Percentiles rank a stretch among this genome's conserved stretches.
These are phyloP conservation scores for Abrus precatorius DNA, from an alignment of 306 rosid species.

Conservation along the genomic window DNA sequence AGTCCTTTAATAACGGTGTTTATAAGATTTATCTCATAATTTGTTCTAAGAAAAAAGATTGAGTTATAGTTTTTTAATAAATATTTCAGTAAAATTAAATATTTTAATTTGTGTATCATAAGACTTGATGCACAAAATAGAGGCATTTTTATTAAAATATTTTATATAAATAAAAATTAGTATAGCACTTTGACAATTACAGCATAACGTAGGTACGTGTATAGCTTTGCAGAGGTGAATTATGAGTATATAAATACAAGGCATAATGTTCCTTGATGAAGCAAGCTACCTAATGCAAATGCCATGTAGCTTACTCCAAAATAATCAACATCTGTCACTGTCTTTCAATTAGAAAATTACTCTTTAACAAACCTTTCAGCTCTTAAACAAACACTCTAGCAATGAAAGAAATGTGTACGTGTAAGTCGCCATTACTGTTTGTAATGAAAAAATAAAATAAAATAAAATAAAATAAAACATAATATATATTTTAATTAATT, in stretches of 20 bases:
- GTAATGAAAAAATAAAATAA: too few species aligned
- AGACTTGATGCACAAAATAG: too few species aligned
- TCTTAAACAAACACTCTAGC: neutral
- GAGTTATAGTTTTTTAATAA: too few species aligned
- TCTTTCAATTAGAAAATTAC: neutral
- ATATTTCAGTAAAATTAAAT: too few species aligned
- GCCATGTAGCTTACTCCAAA: slow-evolving; percentile 15
- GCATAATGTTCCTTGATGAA: neutral
- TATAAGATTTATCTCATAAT: too few species aligned
- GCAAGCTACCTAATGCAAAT: neutral
- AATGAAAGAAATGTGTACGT: neutral
- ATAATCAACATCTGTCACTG: slow-evolving; percentile 7
- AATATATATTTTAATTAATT: too few species aligned
- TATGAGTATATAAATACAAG: neutral
- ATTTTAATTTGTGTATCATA: too few species aligned
- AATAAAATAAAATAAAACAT: too few species aligned
- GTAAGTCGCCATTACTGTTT: neutral
- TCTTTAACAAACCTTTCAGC: neutral
- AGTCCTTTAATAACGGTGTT: too few species aligned
- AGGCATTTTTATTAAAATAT: too few species aligned
- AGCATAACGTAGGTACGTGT: slow-evolving; percentile 5
- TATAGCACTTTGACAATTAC: slow-evolving; percentile 12
- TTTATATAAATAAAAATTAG: too few species aligned
- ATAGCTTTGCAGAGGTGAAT: neutral
- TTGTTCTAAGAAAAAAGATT: too few species aligned